phyloP scores from a whole-genome alignment of 768 basidiomycete species.

The Suillus subalutaceus region DNA sequence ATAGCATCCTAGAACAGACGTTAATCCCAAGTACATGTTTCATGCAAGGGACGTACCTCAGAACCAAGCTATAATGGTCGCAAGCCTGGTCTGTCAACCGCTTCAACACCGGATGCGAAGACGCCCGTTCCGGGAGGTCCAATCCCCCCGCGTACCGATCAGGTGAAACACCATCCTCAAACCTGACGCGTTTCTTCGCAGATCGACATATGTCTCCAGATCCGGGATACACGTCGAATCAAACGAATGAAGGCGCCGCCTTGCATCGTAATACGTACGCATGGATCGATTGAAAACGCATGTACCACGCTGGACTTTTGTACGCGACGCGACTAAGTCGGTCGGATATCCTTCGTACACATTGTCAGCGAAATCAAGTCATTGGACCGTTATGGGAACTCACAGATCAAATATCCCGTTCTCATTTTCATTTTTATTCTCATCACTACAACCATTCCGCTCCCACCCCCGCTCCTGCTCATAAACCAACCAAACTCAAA shows the following conservation, averaged over 20 bases:
- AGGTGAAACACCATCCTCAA: conserved; percentile 52
- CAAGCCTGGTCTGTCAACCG: conserved; percentile 44
- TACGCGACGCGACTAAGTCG: conserved; percentile 38
- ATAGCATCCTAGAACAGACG: conserved; percentile 52
- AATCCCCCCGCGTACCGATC: conserved; percentile 53
- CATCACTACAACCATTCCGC: conserved; percentile 8
- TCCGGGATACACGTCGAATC: conserved; percentile 36
- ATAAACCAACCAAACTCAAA: conserved; percentile 44
- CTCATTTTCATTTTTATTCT: conserved; percentile 16
- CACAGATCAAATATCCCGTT: conserved; percentile 24
- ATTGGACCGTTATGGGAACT: conserved; percentile 13
- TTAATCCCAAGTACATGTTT: neutral
- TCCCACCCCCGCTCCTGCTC: conserved; percentile 16
- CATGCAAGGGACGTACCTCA: conserved; percentile 42
- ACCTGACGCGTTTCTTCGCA: conserved; percentile 53
- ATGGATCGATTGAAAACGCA: conserved; percentile 44
- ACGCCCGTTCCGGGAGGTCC: conserved; percentile 34
- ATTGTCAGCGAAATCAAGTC: conserved; percentile 10
- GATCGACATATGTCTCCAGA: conserved; percentile 49
- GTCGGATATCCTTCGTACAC: conserved; percentile 38
- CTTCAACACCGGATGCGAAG: conserved; percentile 29
- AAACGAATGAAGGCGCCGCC: conserved; percentile 25
- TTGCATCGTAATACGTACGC: conserved; percentile 36
- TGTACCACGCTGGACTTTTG: conserved; percentile 43
- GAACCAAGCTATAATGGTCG: conserved; percentile 56